A percentile compares a stretch with the other conserved stretches of the same genome.
phyloP scores from a whole-genome alignment of 1,284 basidiomycete species.

The Chalciporus piperatoides region DNA sequence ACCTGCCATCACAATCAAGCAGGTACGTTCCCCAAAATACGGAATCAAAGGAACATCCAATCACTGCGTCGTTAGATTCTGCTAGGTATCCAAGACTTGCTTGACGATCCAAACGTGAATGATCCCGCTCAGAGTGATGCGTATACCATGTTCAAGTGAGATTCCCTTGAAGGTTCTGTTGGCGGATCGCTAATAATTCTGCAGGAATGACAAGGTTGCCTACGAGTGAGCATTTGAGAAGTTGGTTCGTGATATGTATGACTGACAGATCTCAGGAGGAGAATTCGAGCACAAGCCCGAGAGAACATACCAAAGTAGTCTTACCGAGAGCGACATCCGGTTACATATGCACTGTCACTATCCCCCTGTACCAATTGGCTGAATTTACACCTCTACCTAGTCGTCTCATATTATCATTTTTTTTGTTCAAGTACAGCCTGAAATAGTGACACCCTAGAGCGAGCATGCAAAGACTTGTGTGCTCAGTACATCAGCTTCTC shows the following conservation, averaged over 20 bases:
- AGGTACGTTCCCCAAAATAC: conserved; percentile 50
- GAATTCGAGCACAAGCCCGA: conserved; percentile 77
- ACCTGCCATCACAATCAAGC: conserved; percentile 98
- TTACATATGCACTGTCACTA: neutral
- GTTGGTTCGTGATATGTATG: conserved; percentile 1
- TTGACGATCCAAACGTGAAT: conserved; percentile 91
- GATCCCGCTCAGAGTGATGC: conserved; percentile 98
- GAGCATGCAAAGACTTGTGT: neutral
- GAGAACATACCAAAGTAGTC: conserved; percentile 79
- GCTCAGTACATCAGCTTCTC: conserved; percentile 55
- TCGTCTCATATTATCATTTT: conserved; percentile 9
- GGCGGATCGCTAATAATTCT: conserved; percentile 7
- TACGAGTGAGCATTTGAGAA: conserved; percentile 69
- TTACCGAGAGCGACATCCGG: neutral
- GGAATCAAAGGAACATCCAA: neutral
- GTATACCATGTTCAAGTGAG: conserved; percentile 96
- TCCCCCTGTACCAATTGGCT: neutral
- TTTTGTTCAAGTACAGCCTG: conserved; percentile 14
- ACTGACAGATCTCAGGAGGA: conserved; percentile 46
- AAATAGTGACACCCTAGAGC: conserved; percentile 6
- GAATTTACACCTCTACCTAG: conserved; percentile 1
- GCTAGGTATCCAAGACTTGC: conserved; percentile 90
- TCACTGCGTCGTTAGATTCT: conserved; percentile 62
- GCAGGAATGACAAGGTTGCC: conserved; percentile 83
- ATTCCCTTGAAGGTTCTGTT: conserved; percentile 9